Percentiles rank a stretch among this genome's conserved stretches.
phyloP scores from a whole-genome alignment of 345 rosid species.

The Schrenkiella parvula region DNA sequence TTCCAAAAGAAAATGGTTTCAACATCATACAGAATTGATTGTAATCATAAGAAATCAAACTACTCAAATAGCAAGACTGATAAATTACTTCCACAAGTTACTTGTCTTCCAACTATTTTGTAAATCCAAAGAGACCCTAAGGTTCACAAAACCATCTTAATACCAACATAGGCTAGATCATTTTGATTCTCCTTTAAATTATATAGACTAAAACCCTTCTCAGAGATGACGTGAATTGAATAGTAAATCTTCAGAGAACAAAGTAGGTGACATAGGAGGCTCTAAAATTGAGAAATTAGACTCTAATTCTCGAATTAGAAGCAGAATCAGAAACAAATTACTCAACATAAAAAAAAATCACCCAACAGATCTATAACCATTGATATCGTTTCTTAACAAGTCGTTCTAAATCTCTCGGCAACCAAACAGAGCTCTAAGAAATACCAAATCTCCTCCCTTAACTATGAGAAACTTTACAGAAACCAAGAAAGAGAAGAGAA shows the following conservation, averaged over 20 bases:
- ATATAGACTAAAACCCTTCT: background rate
- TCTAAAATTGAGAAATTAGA: background rate
- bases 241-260: background rate
- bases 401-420: background rate
- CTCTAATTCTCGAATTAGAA: background rate
- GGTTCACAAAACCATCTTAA: no score
- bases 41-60: background rate
- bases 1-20: background rate
- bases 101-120: background rate
- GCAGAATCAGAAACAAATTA: background rate
- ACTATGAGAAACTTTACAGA: background rate
- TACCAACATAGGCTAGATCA: no score
- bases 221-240: background rate
- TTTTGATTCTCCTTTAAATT: background rate
- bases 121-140: background rate
- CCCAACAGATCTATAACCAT: conserved; percentile 1
- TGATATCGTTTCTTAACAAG: background rate
- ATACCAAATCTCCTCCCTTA: background rate
- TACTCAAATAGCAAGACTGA: background rate
- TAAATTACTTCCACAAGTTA: no score
- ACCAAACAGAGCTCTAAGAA: background rate
- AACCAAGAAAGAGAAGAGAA: background rate
- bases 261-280: background rate
- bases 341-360: background rate
- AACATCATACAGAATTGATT: background rate